Evolutionary conservation across 148 eudicot genomes (phyloP), one percentile per base, ranked within the genome.

Genomic region (Chenopodium quinoa): DNA sequence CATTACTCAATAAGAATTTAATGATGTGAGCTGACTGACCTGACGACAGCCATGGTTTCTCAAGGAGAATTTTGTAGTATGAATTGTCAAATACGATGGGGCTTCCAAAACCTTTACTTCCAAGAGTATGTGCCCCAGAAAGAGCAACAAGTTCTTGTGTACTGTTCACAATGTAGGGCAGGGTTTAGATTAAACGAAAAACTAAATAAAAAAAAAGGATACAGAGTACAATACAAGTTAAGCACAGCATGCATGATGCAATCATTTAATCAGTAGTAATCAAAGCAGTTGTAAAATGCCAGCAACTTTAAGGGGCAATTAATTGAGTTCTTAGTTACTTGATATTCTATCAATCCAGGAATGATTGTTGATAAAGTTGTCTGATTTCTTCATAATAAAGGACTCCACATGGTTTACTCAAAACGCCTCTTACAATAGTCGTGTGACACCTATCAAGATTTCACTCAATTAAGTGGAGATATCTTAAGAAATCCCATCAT

Each of bases 41-140:
- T 88, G 97, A 82, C 80, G 97, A 88, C 73, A 67, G 70, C 99
- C 99, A 92, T 40, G 97, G 93, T 87, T 87, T 93, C 85, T 92
- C 89, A 11, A 93, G 88, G 77, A 96, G 98, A 78, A 96, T 88
- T 81, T 90, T 92, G 90, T 82, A 96, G 90, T 96, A 96, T 68
- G 98, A 86, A 88, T 93, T 96, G 87, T 96, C 98, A 71, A 96
- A 96, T 68, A 84, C 86, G 60, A 67, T 44, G 37, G 99, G 99
- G 71, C 78, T 90, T 86, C 99, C 99, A 78, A 96, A 96, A 80
- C 99, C 99, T 89, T 96, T 96, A 77, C 89, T 83, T 79, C 99
- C 99, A 75, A 96, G 83, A 71, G 98, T 96, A 87, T 93, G 99
- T 76, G 99, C 99, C 82, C 99, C 99, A 37, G 99, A 93, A 11